A percentile compares a stretch with the other conserved stretches of the same genome.
These are phyloP conservation scores for Tremella mesenterica DNA, from an alignment of 768 basidiomycete species.

Conservation along the genomic window DNA sequence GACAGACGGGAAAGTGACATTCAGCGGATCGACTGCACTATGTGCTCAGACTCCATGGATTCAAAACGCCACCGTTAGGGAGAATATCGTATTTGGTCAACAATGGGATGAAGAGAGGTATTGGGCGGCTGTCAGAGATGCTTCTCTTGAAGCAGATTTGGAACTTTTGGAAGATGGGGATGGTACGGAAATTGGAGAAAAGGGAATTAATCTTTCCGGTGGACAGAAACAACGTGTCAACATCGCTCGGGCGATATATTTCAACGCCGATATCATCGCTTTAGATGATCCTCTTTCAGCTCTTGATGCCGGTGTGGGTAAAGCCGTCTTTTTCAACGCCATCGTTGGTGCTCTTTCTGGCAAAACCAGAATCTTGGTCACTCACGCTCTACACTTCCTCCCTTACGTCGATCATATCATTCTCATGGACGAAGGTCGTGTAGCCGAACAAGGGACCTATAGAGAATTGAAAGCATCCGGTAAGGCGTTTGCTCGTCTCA, in stretches of 20 bases:
- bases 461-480: conserved; percentile 57
- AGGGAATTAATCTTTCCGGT: conserved; percentile 79
- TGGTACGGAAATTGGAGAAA: conserved; percentile 75
- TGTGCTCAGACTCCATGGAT: conserved; percentile 89
- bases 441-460: conserved; percentile 75
- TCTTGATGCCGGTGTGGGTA: conserved; percentile 85
- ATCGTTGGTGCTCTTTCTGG: conserved; percentile 56
- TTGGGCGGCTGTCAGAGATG: conserved; percentile 67
- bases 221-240: conserved; percentile 70
- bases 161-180: conserved; percentile 70
- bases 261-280: conserved; percentile 72
- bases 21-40: conserved; percentile 69
- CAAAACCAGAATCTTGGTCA: conserved; percentile 81
- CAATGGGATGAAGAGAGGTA: conserved; percentile 73
- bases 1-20: conserved; percentile 57
- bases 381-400: conserved; percentile 83
- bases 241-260: conserved; percentile 80
- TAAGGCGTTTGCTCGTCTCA: conserved; percentile 64
- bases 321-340: conserved; percentile 75
- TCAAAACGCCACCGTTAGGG: conserved; percentile 67
- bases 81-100: conserved; percentile 81
- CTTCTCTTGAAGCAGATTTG: conserved; percentile 71
- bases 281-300: conserved; percentile 78
- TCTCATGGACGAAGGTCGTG: conserved; percentile 63
- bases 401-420: conserved; percentile 80